Evolutionary conservation across 2,329 filamentous ascomycete genomes (phyloP).

Genomic region (Chaetomiaceae sp.): DNA sequence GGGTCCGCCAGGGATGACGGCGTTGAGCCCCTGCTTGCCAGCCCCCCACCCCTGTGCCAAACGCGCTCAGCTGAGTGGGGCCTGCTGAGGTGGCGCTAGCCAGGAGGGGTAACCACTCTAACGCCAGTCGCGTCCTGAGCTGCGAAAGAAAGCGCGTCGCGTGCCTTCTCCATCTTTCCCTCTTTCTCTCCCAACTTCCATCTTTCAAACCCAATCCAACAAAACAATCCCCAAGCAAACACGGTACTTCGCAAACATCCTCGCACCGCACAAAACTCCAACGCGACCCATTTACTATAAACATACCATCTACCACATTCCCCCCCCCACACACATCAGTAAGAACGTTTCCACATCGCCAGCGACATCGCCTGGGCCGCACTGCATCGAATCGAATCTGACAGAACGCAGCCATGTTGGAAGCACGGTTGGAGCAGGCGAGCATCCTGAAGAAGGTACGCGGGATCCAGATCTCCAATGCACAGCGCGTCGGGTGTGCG

Average conservation of each 20-base stretch:
- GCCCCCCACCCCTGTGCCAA: neutral
- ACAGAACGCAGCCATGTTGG: constrained; percentile 49
- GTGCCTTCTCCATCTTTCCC: constrained; percentile 18
- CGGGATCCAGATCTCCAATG: neutral
- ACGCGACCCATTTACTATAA: neutral
- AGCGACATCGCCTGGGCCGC: neutral
- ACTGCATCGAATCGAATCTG: constrained; percentile 3
- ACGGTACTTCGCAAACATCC: neutral
- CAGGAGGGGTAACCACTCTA: constrained; percentile 24
- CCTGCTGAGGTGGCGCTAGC: constrained; percentile 7
- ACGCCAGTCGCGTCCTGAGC: constrained; percentile 22
- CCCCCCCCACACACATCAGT: constrained; percentile 10
- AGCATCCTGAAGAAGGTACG: constrained; percentile 88
- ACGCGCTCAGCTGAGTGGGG: too few species aligned
- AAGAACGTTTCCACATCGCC: neutral
- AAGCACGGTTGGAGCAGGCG: constrained; percentile 95
- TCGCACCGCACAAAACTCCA: neutral
- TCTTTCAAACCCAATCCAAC: constrained; percentile 10
- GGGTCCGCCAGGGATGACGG: too few species aligned
- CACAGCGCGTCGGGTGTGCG: neutral
- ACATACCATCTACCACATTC: neutral
- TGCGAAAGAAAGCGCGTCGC: constrained; percentile 21
- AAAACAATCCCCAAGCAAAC: neutral
- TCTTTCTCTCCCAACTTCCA: constrained; percentile 15
- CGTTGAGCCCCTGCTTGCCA: neutral